Conservation (phyloP, 2,329 filamentous ascomycete species). For the Botrytis paeoniae region DNA sequence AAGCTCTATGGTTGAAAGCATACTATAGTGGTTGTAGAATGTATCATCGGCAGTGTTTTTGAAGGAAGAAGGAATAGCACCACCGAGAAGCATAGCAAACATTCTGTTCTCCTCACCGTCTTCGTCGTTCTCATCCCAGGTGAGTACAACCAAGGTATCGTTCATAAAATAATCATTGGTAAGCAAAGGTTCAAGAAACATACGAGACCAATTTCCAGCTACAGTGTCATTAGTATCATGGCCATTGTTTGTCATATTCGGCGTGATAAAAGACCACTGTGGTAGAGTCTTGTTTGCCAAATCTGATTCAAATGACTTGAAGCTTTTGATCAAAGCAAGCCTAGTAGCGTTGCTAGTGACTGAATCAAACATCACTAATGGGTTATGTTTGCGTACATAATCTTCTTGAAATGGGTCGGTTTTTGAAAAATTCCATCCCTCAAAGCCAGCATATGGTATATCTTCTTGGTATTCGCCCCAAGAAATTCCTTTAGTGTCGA, state of each 20-base stretch:
- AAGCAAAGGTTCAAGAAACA: slow-evolving; percentile 52
- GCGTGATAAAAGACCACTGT: slow-evolving; percentile 61
- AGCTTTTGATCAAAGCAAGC: slow-evolving; percentile 59
- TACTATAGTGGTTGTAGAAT: slow-evolving; percentile 46
- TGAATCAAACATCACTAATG: slow-evolving; percentile 50
- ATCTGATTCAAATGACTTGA: slow-evolving; percentile 58
- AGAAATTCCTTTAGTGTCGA: slow-evolving; percentile 47
- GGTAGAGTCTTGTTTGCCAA: slow-evolving; percentile 54
- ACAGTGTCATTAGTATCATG: slow-evolving; percentile 53
- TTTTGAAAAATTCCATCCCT: slow-evolving; percentile 49
- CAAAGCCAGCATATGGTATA: slow-evolving; percentile 49
- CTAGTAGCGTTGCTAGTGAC: slow-evolving; percentile 48
- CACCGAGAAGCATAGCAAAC: slow-evolving; percentile 52
- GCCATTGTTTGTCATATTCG: slow-evolving; percentile 63
- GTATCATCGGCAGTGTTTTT: slow-evolving; percentile 50
- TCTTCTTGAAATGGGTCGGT: slow-evolving; percentile 53
- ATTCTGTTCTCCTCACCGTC: slow-evolving; percentile 51
- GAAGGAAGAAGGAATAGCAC: slow-evolving; percentile 46
- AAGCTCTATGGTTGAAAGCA: slow-evolving; percentile 40
- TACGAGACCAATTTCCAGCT: slow-evolving; percentile 49
- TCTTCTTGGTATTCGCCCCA: slow-evolving; percentile 56
- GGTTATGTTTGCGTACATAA: slow-evolving; percentile 65
- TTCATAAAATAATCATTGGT: slow-evolving; percentile 49
- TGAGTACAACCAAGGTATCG: slow-evolving; percentile 52
- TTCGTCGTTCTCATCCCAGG: slow-evolving; percentile 54